Evolutionary conservation across 495 filamentous ascomycete species (phyloP), one percentile per base, ranked within the genome.

Genomic region (Lentithecium fluviatile): DNA sequence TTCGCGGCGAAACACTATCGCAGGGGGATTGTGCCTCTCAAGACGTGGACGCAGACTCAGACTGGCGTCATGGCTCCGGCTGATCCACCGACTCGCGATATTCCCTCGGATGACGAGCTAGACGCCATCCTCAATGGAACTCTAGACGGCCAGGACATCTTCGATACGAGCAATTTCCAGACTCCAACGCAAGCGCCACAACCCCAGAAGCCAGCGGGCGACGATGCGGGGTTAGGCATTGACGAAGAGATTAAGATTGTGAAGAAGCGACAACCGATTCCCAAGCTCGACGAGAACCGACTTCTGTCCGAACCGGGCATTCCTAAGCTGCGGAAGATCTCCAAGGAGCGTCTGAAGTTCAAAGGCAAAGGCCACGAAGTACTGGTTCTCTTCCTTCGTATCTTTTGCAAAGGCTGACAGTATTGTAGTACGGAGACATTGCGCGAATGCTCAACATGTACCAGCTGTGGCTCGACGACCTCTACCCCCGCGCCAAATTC

Each of bases 301-400:
- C 78, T 97, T 3, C 79, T 97, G 5, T 91, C 89, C 11, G 80
- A 85, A 46, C 78, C 83, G 20, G 94, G 94, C 6, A 90, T 97
- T 50, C 89, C 90, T 4, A 93, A 88, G 66, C 75, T 99, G 26
- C 82, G 88, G 46, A 80, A 79, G 49, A 84, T 83, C 67, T 83
- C 88, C 2, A 87, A 83, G 49, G 82, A 84, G 52, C 82, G 83
- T 12, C 74, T 98, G 23, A 89, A 80, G 64, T 85, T 96, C 59
- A 94, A 89, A 70, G 94, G 94, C 26, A 97, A 95, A 77, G 92
- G 91, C 7, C 88, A 97, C 69, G 94, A 97, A 80, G 91, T 94
- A 75, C 1, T 48, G 17, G 20, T 17, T 23, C 17, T n/a, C 26
- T 25, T 36, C 23, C 29, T 0, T 5, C 37, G 21, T 15, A 11